Percentiles rank a stretch among this genome's conserved stretches.
These are phyloP conservation scores for Neurospora sp. DNA, from an alignment of 495 filamentous ascomycete genomes.

Conservation along the genomic window DNA sequence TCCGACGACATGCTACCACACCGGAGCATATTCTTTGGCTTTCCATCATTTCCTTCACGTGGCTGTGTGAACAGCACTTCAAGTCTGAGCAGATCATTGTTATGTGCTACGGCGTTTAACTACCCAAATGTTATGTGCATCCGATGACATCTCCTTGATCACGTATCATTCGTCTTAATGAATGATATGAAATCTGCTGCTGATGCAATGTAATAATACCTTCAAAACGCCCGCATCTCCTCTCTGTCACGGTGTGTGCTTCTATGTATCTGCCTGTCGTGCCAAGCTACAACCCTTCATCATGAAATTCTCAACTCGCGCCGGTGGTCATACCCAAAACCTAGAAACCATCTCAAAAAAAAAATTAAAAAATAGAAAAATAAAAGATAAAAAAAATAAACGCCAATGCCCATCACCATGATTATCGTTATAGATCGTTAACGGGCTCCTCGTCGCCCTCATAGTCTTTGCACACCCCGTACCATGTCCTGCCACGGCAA, in stretches of 20 bases:
- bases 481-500: slow-evolving; percentile 31
- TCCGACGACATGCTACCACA: background rate
- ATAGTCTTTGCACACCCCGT: slow-evolving; percentile 35
- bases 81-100: background rate
- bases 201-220: background rate
- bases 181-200: background rate
- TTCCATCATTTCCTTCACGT: background rate
- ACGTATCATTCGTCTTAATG: background rate
- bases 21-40: background rate
- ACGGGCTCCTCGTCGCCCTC: background rate
- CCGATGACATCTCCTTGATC: background rate
- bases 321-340: background rate
- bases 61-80: background rate
- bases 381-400: background rate
- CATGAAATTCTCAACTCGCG: background rate
- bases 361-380: background rate
- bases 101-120: background rate
- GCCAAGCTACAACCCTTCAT: background rate
- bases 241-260: background rate
- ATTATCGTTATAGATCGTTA: background rate
- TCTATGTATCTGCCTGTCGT: background rate
- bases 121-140: background rate
- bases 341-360: background rate
- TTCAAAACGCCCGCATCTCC: background rate
- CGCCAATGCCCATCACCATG: background rate